phyloP scores from a whole-genome alignment of 139 green algal genomes.

The Closterium sp. region DNA sequence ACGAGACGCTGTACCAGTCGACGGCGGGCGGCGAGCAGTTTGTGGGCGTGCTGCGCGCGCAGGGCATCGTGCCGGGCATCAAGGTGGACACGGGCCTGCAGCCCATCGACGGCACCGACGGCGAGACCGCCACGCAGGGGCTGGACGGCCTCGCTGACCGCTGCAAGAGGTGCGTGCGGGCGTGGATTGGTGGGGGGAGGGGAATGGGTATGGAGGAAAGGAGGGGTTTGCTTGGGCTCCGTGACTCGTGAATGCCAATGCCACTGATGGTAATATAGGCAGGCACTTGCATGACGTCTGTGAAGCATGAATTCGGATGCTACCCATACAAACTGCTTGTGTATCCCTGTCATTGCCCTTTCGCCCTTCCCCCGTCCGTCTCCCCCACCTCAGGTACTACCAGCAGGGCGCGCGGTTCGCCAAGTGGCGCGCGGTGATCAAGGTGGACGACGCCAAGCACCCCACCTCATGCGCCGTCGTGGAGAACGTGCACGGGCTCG shows the following conservation, averaged over 20 bases:
- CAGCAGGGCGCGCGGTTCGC: constrained; percentile 84
- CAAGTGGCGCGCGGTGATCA: constrained; percentile 93
- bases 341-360: too few relatives aligned
- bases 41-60: constrained; percentile 63
- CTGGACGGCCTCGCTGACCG: constrained; percentile 73
- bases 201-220: neutral
- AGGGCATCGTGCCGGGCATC: constrained; percentile 59
- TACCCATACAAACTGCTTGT: neutral
- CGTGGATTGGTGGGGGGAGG: neutral
- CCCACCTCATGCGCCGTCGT: constrained; percentile 68
- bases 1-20: constrained; percentile 89
- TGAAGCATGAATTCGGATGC: neutral
- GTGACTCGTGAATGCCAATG: too few relatives aligned
- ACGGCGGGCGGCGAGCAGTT: constrained; percentile 70
- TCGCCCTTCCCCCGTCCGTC: neutral
- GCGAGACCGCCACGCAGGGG: constrained; percentile 84
- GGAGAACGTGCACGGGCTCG: constrained; percentile 83
- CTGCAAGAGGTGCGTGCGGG: constrained; percentile 52
- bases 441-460: constrained; percentile 60
- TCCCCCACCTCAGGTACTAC: constrained; percentile 67
- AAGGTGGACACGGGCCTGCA: constrained; percentile 77
- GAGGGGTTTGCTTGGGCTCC: neutral
- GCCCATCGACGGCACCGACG: constrained; percentile 65
- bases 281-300: neutral
- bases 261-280: too few relatives aligned